Evolutionary conservation across 2,329 filamentous ascomycete species (phyloP).

Genomic region (Alternaria atra): DNA sequence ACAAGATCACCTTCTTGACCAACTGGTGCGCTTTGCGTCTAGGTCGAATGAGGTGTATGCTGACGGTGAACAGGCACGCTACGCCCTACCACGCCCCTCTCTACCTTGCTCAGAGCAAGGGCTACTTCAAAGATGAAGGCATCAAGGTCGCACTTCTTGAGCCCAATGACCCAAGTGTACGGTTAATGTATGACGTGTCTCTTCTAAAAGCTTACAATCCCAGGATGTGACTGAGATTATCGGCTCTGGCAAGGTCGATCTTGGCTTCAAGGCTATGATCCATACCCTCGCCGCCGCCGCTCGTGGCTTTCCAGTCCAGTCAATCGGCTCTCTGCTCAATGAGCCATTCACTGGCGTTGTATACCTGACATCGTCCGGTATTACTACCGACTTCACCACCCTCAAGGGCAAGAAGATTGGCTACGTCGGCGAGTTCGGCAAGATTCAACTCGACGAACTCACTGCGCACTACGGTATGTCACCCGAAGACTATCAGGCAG

Average conservation of each 20-base stretch:
- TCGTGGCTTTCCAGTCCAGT: conserved; percentile 75
- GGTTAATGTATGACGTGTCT: conserved; percentile 19
- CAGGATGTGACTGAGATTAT: conserved; percentile 84
- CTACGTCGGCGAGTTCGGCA: conserved; percentile 83
- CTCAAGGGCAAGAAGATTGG: conserved; percentile 80
- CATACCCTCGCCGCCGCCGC: conserved; percentile 82
- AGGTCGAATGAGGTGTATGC: conserved; percentile 6
- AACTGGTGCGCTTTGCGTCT: conserved; percentile 70
- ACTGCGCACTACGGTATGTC: conserved; percentile 80
- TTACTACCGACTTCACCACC: conserved; percentile 77
- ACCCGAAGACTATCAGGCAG: conserved; percentile 75
- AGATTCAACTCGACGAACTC: conserved; percentile 83
- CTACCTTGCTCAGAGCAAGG: conserved; percentile 79
- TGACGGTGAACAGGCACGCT: conserved; percentile 69
- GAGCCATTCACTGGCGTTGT: conserved; percentile 83
- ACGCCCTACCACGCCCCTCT: conserved; percentile 82
- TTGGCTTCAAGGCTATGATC: conserved; percentile 87
- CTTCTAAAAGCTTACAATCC: neutral
- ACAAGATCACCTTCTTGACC: conserved; percentile 85
- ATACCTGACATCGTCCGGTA: conserved; percentile 77
- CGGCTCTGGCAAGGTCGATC: conserved; percentile 76
- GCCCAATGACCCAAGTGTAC: conserved; percentile 77
- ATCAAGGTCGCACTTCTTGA: conserved; percentile 81
- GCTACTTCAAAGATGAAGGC: conserved; percentile 77
- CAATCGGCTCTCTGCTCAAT: conserved; percentile 78